These are phyloP conservation scores for Gossypium rotundifolium DNA, from an alignment of 345 rosid genomes.

Conservation along the genomic window DNA sequence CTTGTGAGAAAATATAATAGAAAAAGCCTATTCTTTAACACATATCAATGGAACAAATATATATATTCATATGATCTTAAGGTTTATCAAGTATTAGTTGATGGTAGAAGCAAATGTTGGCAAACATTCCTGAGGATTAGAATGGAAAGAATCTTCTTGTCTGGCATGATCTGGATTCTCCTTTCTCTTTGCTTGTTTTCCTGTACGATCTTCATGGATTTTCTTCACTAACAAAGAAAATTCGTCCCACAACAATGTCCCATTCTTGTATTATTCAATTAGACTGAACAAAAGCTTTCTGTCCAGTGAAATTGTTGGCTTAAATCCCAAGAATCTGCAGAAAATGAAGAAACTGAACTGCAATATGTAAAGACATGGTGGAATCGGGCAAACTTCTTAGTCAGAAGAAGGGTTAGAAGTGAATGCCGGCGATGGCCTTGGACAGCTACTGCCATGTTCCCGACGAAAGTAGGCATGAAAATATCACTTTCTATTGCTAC, in stretches of 20 bases:
- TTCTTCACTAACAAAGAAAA: slow-evolving; percentile 26
- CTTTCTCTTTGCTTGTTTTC: slow-evolving; percentile 16
- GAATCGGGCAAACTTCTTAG: not conserved
- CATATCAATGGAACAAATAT: not conserved
- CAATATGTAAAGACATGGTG: not conserved
- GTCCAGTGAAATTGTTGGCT: slow-evolving; percentile 25
- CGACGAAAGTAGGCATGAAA: slow-evolving; percentile 29
- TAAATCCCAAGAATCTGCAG: slow-evolving; percentile 31
- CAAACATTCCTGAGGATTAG: not conserved
- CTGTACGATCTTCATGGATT: slow-evolving; percentile 27
- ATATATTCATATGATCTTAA: not conserved
- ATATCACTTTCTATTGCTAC: slow-evolving; percentile 41
- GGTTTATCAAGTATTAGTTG: not conserved
- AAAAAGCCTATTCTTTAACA: too few relatives aligned
- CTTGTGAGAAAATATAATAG: too few relatives aligned
- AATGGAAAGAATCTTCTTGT: slow-evolving; percentile 19
- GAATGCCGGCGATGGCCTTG: slow-evolving; percentile 45
- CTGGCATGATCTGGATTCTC: slow-evolving; percentile 34
- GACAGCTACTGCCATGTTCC: slow-evolving; percentile 33
- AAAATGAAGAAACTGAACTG: not conserved
- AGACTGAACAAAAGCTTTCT: slow-evolving; percentile 28
- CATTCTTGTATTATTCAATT: slow-evolving; percentile 24
- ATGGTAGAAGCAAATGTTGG: not conserved
- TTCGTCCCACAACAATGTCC: slow-evolving; percentile 26
- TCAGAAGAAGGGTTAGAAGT: not conserved